Evolutionary conservation across 1,139 yeast genomes (phyloP).

Genomic region (Hansenula sp.): DNA sequence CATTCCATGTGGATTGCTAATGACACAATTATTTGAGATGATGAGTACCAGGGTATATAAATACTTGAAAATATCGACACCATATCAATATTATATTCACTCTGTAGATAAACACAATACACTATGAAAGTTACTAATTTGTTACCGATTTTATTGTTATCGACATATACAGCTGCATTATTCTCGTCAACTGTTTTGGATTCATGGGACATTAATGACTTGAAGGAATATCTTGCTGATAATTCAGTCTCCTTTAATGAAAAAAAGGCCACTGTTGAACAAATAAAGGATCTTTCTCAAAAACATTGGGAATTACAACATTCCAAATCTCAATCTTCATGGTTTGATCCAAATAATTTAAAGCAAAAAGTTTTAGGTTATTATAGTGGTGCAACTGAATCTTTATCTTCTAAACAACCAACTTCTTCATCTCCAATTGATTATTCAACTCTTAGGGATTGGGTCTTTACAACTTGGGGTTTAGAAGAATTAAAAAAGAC

Average conservation of each 20-base stretch:
- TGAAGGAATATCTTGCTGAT: slow-evolving; percentile 32
- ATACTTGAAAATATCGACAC: not conserved
- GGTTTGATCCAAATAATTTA: slow-evolving; percentile 11
- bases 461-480: slow-evolving; percentile 44
- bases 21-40: not conserved
- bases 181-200: slow-evolving; percentile 17
- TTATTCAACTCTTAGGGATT: slow-evolving; percentile 15
- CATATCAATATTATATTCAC: not conserved
- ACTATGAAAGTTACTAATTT: slow-evolving; percentile 11
- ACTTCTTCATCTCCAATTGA: slow-evolving; percentile 6
- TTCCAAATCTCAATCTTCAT: slow-evolving; percentile 3
- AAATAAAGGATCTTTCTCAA: slow-evolving; percentile 32
- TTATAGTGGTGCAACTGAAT: slow-evolving; percentile 4
- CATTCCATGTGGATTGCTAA: slow-evolving; percentile 1
- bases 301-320: slow-evolving; percentile 30
- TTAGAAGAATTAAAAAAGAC: slow-evolving; percentile 37
- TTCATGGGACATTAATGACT: slow-evolving; percentile 27
- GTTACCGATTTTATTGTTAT: slow-evolving; percentile 7
- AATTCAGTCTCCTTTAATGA: slow-evolving; percentile 24
- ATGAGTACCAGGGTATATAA: not conserved
- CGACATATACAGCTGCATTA: slow-evolving; percentile 8
- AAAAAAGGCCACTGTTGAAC: slow-evolving; percentile 24
- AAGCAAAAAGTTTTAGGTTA: slow-evolving; percentile 15
- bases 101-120: not conserved
- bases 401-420: not conserved